Base-by-base conservation (phyloP, 2,329 filamentous ascomycete species). In the Metarhizium humberi region DNA sequence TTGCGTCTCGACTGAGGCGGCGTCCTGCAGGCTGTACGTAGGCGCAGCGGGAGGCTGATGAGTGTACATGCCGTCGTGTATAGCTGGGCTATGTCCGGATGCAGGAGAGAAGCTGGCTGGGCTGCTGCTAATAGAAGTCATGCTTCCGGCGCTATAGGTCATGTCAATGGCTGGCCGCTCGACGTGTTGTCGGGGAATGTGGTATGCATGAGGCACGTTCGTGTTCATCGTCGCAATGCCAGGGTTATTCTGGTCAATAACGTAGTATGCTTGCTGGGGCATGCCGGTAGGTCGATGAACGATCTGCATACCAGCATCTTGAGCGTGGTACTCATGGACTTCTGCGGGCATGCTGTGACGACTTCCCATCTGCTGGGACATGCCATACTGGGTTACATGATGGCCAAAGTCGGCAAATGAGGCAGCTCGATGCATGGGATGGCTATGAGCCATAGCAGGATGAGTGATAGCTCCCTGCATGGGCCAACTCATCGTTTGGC, bases 221-320 rank as follows among this genome's bases (percentile, higher is more conserved):
- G 79, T 75, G 67, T 79, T 81, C 76, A 85, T 79, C 13, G 80
- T 85, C 36, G 80, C 81, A 6, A 86, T 78, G 13, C 78, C 80
- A 10, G 82, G 81, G 61, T 84, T 84, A 64, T 75, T 77, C 59
- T 83, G 79, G 55, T 86, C 82, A 1, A 82, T 78, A 34, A 85
- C 75, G 61, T 83, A 86, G 64, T 77, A 82, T 40, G 70, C 66
- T 53, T 75, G 74, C 53, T 72, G 73, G 3, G 75, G 71, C 62
- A 79, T 69, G 64, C 73, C 76, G 5, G 74, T 62, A n/a, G 74
- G 71, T 53, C 77, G 73, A 59, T 78, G 78, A 50, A 79, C 64
- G 64, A 81, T 74, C 18, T 76, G 75, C 48, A 77, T 71, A 30
- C 67, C 67, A 3, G 71, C 64, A 51, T 78, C 75, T 51, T 74